Percentiles rank a stretch among this genome's conserved stretches.
These are phyloP conservation scores for Pisolithus tinctorius DNA, from an alignment of 768 basidiomycete species.

Conservation along the genomic window DNA sequence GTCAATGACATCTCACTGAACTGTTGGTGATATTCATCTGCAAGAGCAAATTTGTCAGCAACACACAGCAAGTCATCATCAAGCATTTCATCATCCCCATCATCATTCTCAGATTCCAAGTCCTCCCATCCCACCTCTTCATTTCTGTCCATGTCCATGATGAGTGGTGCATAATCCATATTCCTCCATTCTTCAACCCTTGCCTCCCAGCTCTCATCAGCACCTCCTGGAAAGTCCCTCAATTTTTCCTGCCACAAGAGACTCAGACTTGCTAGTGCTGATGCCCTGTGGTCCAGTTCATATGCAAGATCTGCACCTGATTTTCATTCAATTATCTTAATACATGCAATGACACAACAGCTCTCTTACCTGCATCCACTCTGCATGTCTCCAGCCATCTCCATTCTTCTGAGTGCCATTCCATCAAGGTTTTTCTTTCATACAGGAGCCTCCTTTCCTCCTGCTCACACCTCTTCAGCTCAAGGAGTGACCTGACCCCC, in stretches of 20 bases:
- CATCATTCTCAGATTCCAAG: background rate
- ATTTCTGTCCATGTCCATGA: too few species aligned
- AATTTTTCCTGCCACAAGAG: too few species aligned
- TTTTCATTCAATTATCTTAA: too few species aligned
- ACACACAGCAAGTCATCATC: conserved; percentile 4
- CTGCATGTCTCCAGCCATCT: background rate
- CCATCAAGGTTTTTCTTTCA: conserved; percentile 15
- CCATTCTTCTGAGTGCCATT: conserved; percentile 27
- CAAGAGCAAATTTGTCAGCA: conserved; percentile 6
- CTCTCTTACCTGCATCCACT: conserved; percentile 2
- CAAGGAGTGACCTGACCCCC: too few species aligned
- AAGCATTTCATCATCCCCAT: background rate
- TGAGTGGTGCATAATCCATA: too few species aligned
- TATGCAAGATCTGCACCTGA: background rate
- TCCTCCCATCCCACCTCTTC: background rate
- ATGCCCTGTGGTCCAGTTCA: background rate
- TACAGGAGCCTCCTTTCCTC: too few species aligned
- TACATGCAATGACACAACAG: too few species aligned
- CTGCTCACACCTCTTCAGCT: too few species aligned
- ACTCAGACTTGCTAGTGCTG: background rate
- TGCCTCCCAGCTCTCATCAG: too few species aligned
- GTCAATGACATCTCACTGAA: background rate
- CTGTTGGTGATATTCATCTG: conserved; percentile 2
- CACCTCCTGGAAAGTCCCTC: too few species aligned
- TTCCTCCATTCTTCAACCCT: too few species aligned